phyloP scores from a whole-genome alignment of 805 yeast genomes.

The Wickerhamiella sergipiensis region DNA sequence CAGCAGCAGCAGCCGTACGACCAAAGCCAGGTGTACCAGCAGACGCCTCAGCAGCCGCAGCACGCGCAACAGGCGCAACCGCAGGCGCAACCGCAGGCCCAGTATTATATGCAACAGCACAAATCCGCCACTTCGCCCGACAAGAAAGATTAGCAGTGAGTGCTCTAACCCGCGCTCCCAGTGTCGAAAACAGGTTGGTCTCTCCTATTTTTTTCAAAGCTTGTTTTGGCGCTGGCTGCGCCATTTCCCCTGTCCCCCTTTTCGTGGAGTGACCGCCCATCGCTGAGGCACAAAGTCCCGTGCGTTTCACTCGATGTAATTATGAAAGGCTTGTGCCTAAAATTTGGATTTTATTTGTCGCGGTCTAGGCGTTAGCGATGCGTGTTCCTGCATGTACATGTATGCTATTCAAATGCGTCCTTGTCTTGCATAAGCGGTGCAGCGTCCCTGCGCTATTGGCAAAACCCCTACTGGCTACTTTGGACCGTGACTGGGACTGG shows the following conservation, averaged over 20 bases:
- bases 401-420: not conserved
- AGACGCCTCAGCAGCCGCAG: slow-evolving; percentile 1
- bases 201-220: no score
- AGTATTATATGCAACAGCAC: slow-evolving; percentile 1
- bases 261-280: not conserved
- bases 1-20: not conserved
- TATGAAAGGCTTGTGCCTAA: not conserved
- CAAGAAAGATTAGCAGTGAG: not conserved
- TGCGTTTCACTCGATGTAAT: not conserved
- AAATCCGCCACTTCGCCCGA: not conserved
- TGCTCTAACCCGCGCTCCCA: no score
- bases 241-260: not conserved
- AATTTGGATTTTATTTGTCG: not conserved
- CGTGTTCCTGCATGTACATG: not conserved
- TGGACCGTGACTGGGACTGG: not conserved
- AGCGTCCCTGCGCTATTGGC: not conserved
- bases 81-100: not conserved
- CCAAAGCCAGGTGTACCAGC: slow-evolving; percentile 1
- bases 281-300: not conserved
- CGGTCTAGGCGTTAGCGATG: not conserved
- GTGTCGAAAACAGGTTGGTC: no score
- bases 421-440: not conserved
- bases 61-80: slow-evolving; percentile 1
- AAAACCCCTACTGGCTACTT: not conserved
- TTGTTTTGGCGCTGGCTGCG: no score